A percentile compares a stretch with the other conserved stretches of the same genome.
These are phyloP conservation scores for Mycena sp. DNA, from an alignment of 1,284 basidiomycete species.

Conservation along the genomic window DNA sequence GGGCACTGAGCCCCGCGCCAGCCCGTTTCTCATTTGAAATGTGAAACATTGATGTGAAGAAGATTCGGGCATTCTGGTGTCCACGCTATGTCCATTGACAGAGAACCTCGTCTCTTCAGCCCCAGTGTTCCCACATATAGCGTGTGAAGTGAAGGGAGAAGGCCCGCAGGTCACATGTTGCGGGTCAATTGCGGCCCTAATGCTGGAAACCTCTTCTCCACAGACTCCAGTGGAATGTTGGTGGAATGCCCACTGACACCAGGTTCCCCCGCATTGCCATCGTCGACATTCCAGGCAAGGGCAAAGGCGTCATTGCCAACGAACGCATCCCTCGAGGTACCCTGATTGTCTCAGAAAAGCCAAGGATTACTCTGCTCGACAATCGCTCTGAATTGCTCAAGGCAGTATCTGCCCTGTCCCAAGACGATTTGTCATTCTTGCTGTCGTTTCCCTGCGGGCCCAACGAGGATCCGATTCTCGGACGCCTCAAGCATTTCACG, in stretches of 20 bases:
- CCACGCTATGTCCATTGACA: background rate
- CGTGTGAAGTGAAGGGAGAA: background rate
- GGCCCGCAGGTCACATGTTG: too few relatives aligned
- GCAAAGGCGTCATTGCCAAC: slow-evolving; percentile 14
- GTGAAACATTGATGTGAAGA: slow-evolving; percentile 16
- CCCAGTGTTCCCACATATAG: background rate
- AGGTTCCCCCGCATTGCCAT: background rate
- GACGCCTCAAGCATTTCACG: slow-evolving; percentile 11
- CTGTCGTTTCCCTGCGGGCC: slow-evolving; percentile 3
- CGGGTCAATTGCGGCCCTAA: too few relatives aligned
- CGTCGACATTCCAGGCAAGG: slow-evolving; percentile 16
- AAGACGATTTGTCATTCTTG: background rate
- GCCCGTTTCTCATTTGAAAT: background rate
- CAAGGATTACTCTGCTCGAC: background rate
- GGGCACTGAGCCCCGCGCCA: background rate
- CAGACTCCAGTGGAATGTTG: too few relatives aligned
- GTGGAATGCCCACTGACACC: background rate
- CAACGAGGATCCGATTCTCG: background rate
- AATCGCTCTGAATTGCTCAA: background rate
- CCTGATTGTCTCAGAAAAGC: slow-evolving; percentile 19
- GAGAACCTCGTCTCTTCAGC: background rate
- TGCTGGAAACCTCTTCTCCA: too few relatives aligned
- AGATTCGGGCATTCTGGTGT: background rate
- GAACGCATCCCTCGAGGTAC: slow-evolving; percentile 10
- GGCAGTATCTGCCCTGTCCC: background rate